These are phyloP conservation scores for Boletales sp. DNA, from an alignment of 768 basidiomycete species.

Conservation along the genomic window DNA sequence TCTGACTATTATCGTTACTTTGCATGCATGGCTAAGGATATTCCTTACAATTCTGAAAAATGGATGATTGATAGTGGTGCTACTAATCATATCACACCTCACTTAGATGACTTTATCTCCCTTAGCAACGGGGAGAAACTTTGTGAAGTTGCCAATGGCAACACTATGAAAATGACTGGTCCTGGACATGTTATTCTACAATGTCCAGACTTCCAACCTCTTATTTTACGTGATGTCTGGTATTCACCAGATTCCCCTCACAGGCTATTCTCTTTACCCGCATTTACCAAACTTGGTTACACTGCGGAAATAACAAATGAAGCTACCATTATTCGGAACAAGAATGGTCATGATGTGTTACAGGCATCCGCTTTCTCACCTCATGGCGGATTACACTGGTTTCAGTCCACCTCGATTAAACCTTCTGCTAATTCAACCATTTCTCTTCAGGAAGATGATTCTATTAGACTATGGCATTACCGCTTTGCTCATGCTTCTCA, in stretches of 20 bases:
- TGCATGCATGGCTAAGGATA: no score
- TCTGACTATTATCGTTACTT: no score
- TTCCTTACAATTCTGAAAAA: no score
- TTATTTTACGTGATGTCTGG: neutral
- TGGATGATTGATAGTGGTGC: no score
- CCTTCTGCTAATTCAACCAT: neutral
- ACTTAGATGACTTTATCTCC: no score
- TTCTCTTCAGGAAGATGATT: neutral
- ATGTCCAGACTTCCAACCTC: no score
- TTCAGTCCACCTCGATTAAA: neutral
- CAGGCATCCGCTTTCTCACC: neutral
- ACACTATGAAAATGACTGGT: neutral
- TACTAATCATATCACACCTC: no score
- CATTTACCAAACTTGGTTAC: neutral
- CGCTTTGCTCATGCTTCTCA: no score
- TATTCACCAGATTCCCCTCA: neutral
- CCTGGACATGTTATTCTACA: neutral
- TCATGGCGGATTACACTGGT: neutral
- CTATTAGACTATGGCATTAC: neutral
- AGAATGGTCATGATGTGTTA: neutral
- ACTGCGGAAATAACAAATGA: neutral
- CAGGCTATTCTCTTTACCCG: neutral
- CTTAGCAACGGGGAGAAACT: no score
- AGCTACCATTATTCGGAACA: neutral
- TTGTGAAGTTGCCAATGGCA: no score